Base-by-base conservation (phyloP, 2,329 filamentous ascomycete species). In the Fusarium sp. region DNA sequence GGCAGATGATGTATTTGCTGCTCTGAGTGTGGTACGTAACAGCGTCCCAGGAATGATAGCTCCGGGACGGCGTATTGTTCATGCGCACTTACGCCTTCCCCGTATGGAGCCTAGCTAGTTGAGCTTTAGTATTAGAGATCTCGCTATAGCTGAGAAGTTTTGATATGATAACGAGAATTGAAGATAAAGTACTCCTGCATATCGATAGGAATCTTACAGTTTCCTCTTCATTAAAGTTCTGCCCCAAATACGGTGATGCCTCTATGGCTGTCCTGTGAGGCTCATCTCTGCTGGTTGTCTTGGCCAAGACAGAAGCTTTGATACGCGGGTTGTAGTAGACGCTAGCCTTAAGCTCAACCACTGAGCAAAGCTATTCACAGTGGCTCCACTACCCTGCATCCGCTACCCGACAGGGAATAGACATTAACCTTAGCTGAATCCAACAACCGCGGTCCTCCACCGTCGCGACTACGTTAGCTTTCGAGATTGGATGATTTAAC, bases 21-120 rank as follows among this genome's bases (percentile, higher is more conserved):
- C 55, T 56, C 70, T 33, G 30, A 52, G 46, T 60, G 65, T 61
- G 46, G 60, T 62, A 64, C 51, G 52, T 69, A 65, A 58, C 31
- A 26, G 15, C 37, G 66, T 58, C 52, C 34, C 23, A 64, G 58
- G 59, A 64, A 65, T 68, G 59, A 55, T 57, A 62, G 57, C 56
- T 58, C 45, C 65, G 65, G 70, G 44, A 50, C 73, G 73, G 73
- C 71, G 69, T 75, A 74, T 68, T 65, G 69, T 75, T 75, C 65
- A 75, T 72, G 73, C 73, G 72, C 60, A 18, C 62, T 59, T 59
- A 65, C 38, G 42, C 58, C 42, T 57, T 26, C 42, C 49, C 37
- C 42, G 36, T 36, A 54, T 47, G 18, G 36, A 59, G 62, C 42
- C 60, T 65, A 65, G 45, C 36, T 16, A 28, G 16, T 52, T 36